Evolutionary conservation across 2,329 filamentous ascomycete species (phyloP).

Genomic region (Ramichloridium luteum): DNA sequence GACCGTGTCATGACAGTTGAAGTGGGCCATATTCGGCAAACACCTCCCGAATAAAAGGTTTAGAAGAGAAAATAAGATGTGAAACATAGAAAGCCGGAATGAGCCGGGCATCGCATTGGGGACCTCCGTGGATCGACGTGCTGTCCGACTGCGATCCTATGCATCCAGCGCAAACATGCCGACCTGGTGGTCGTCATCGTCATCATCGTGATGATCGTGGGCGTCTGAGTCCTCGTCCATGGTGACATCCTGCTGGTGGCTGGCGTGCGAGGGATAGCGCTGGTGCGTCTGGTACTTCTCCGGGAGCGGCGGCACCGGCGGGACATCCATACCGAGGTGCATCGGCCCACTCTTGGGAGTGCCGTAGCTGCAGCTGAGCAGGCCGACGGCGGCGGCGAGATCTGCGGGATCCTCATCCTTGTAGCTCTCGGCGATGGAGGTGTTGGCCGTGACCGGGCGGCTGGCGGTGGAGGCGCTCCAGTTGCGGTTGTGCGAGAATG

Average conservation of each 20-base stretch:
- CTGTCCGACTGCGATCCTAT: too few species aligned
- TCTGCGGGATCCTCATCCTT: constrained; percentile 75
- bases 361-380: constrained; percentile 82
- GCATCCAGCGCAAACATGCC: constrained; percentile 98
- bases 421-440: constrained; percentile 50
- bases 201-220: constrained; percentile 35
- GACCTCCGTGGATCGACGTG: too few species aligned
- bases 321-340: constrained; percentile 57
- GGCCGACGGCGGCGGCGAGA: constrained; percentile 76
- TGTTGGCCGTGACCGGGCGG: constrained; percentile 61
- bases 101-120: too few species aligned
- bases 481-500: constrained; percentile 52
- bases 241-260: constrained; percentile 30
- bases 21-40: too few species aligned
- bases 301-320: constrained; percentile 78
- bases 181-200: constrained; percentile 74
- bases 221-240: constrained; percentile 42
- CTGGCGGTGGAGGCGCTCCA: constrained; percentile 57
- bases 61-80: too few species aligned
- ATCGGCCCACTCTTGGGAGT: constrained; percentile 58
- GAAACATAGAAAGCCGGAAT: too few species aligned
- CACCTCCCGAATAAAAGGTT: too few species aligned
- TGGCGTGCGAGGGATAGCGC: constrained; percentile 14
- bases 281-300: constrained; percentile 54
- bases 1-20: too few species aligned